Percentiles rank a stretch among this genome's conserved stretches.
Conservation (phyloP, 73 alveolate genomes). For the Diophrys appendiculata region DNA sequence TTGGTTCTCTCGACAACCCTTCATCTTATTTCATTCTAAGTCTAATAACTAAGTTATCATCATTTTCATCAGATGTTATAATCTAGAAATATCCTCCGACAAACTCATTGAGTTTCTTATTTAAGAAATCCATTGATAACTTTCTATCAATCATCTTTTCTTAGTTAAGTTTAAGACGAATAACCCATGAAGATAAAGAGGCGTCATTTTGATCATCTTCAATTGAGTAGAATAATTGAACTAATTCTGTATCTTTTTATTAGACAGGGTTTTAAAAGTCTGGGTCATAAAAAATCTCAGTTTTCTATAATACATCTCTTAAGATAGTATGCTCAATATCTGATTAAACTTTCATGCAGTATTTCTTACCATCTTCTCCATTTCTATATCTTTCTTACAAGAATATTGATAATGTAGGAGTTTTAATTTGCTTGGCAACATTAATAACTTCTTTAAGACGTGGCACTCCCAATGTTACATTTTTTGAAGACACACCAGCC, state of each 20-base stretch:
- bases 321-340: constrained; percentile 92
- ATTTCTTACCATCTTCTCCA: constrained; percentile 66
- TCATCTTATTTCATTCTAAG: constrained; percentile 74
- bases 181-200: constrained; percentile 85
- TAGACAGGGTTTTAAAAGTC: constrained; percentile 89
- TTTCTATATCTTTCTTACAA: constrained; percentile 69
- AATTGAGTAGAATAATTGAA: constrained; percentile 74
- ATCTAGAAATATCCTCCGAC: constrained; percentile 56
- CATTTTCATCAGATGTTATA: constrained; percentile 78
- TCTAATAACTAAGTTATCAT: constrained; percentile 70
- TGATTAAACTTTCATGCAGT: constrained; percentile 67
- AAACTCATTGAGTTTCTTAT: constrained; percentile 61
- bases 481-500: constrained; percentile 98
- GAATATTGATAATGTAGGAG: constrained; percentile 94
- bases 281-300: constrained; percentile 96
- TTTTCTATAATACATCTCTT: constrained; percentile 78
- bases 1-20: constrained; percentile 46
- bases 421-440: constrained; percentile 94
- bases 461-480: constrained; percentile 99
- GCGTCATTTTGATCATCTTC: constrained; percentile 64
- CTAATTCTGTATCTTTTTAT: constrained; percentile 77
- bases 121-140: constrained; percentile 73
- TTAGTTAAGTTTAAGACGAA: constrained; percentile 79
- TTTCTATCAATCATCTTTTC: constrained; percentile 61
- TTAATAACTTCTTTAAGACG: constrained; percentile 96